phyloP scores from a whole-genome alignment of 2,329 filamentous ascomycete species.

The Teratosphaeria zuluensis region DNA sequence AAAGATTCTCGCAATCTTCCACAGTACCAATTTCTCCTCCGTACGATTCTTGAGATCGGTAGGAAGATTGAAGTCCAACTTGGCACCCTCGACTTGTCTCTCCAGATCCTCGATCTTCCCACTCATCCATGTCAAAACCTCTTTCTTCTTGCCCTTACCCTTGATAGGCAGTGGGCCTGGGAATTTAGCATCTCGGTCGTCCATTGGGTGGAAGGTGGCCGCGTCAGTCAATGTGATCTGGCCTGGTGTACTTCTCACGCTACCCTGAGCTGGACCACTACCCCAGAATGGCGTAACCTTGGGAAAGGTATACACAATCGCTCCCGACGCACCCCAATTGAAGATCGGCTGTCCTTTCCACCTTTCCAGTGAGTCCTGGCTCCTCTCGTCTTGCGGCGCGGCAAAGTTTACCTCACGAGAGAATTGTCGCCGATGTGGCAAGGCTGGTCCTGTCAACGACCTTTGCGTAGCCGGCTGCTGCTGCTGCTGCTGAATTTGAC shows the following conservation, averaged over 20 bases:
- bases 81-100: constrained; percentile 34
- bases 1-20: constrained; percentile 74
- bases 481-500: background rate
- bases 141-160: constrained; percentile 93
- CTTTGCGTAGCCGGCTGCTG: background rate
- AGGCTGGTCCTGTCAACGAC: constrained; percentile 12
- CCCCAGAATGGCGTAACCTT: constrained; percentile 80
- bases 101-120: constrained; percentile 67
- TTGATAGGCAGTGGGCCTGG: constrained; percentile 84
- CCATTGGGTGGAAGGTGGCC: constrained; percentile 62
- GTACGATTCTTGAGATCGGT: constrained; percentile 58
- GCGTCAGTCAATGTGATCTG: constrained; percentile 69
- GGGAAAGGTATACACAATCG: constrained; percentile 75
- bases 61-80: constrained; percentile 42
- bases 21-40: constrained; percentile 72
- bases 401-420: constrained; percentile 47
- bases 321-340: constrained; percentile 78
- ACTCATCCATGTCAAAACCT: constrained; percentile 70
- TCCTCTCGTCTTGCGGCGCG: constrained; percentile 45
- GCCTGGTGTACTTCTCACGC: constrained; percentile 72
- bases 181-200: constrained; percentile 68
- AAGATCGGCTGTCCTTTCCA: constrained; percentile 89
- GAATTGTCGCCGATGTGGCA: constrained; percentile 32
- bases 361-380: constrained; percentile 66
- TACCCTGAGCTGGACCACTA: constrained; percentile 60